Conservation (phyloP, 2,329 filamentous ascomycete species). For the Epichloe brachyelytri region DNA sequence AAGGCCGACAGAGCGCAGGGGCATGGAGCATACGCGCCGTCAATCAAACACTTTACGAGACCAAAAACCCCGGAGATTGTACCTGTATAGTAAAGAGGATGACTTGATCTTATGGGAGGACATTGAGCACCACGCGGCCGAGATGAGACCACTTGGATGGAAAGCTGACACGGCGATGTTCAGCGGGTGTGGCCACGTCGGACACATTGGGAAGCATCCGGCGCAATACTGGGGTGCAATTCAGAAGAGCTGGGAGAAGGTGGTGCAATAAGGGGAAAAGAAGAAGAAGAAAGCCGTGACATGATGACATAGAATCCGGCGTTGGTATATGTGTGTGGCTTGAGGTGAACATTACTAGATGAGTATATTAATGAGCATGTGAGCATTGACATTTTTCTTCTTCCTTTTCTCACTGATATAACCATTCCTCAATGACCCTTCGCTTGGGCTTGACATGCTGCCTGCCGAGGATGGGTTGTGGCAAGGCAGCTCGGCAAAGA, state of each 20-base stretch:
- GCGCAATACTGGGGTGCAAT: conserved; percentile 44
- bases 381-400: too few relatives aligned
- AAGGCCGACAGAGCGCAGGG: conserved; percentile 28
- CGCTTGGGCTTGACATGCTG: too few relatives aligned
- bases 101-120: conserved; percentile 42
- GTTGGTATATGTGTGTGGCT: too few relatives aligned
- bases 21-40: conserved; percentile 24
- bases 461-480: too few relatives aligned
- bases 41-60: conserved; percentile 24
- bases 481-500: too few relatives aligned
- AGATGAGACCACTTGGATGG: conserved; percentile 35
- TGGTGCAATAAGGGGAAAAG: neutral
- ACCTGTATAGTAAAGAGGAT: conserved; percentile 46
- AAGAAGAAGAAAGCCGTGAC: too few relatives aligned
- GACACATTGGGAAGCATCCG: conserved; percentile 44
- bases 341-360: neutral
- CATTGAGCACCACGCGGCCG: conserved; percentile 39
- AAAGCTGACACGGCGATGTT: conserved; percentile 37
- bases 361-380: neutral
- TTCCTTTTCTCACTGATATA: too few relatives aligned
- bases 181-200: conserved; percentile 45
- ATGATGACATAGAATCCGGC: too few relatives aligned
- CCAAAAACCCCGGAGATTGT: conserved; percentile 31
- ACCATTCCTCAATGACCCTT: too few relatives aligned
- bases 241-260: conserved; percentile 13